A percentile compares a stretch with the other conserved stretches of the same genome.
These are phyloP conservation scores for Trichosporon sp. DNA, from an alignment of 1,284 basidiomycete genomes.

Conservation along the genomic window DNA sequence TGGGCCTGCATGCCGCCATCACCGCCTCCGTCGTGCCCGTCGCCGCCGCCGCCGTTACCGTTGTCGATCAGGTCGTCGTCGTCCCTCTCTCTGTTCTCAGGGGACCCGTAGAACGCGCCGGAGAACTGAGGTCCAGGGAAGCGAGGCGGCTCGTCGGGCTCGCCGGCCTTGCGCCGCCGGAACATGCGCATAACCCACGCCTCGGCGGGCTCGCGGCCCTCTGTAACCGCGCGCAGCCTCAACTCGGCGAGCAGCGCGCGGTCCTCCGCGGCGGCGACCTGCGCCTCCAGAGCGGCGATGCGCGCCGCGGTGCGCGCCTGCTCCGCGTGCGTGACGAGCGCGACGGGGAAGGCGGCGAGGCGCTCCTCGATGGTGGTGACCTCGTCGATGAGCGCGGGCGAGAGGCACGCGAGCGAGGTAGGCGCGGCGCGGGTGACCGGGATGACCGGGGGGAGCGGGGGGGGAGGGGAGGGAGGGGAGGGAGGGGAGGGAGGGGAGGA, in stretches of 20 bases:
- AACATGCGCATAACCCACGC: background rate
- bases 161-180: background rate
- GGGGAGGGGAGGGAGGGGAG: too few relatives aligned
- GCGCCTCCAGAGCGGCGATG: background rate
- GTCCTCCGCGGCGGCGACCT: background rate
- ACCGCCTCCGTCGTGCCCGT: too few relatives aligned
- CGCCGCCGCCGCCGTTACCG: background rate
- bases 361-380: background rate
- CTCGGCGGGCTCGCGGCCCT: background rate
- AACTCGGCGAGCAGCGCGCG: background rate
- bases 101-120: too few relatives aligned
- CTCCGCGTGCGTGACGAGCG: background rate
- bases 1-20: too few relatives aligned
- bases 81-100: too few relatives aligned
- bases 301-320: background rate
- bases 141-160: too few relatives aligned
- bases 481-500: too few relatives aligned
- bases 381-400: background rate
- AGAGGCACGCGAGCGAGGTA: too few relatives aligned
- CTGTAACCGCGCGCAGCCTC: background rate
- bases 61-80: background rate
- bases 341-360: background rate
- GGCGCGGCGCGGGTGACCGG: too few relatives aligned
- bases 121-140: too few relatives aligned
- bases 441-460: too few relatives aligned